Base-by-base conservation (phyloP, 176 grass and related monocot species). In the Puccinellia tenuiflora region DNA sequence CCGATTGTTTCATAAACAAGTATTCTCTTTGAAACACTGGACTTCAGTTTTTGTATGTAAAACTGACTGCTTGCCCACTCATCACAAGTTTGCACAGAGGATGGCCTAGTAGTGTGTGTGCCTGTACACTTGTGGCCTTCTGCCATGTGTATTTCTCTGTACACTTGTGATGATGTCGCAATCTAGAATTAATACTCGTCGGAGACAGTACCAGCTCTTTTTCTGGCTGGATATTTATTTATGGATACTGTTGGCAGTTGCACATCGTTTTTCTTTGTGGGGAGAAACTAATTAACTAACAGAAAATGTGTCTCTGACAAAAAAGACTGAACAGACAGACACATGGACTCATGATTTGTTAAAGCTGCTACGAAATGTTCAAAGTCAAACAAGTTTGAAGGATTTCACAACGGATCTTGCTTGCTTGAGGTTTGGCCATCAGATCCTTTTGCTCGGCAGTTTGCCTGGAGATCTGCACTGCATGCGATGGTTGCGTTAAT, bases 401-500 rank as follows among this genome's bases (percentile, higher is more conserved):
- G 17, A 21, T 12, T 90, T 85, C 8, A 4, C 69, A 50, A 48
- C 37, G 57, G 33, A 74, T 78, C 73, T 31, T 24, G 74, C 38
- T 63, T 40, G 74, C 88, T 83, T 86, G 1, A 63, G 51, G 84
- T 83, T 86, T 86, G 73, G 79, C 79, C 65, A 48, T 35, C 7
- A n/a, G 73, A 86, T 66, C 53, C 54, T 62, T 68, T 42, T 9
- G 21, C 17, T 18, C 6, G 55, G 48, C 29, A 79, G 64, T 35
- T 30, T 86, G 73, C 35, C 56, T 86, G n/a, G 79, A 90, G 79
- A 90, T 90, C 56, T 67, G 67, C 87, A 70, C 57, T 26, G 50
- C 60, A 63, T 43, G 62, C 62, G 4, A 43, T 75, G 57, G 47
- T 68, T 75, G 28, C n/a, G 18, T 24, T 68, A n/a, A 9, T 74